Evolutionary conservation across 2,329 filamentous ascomycete species (phyloP), one percentile per base, ranked within the genome.

Genomic region (Didymella lethalis): DNA sequence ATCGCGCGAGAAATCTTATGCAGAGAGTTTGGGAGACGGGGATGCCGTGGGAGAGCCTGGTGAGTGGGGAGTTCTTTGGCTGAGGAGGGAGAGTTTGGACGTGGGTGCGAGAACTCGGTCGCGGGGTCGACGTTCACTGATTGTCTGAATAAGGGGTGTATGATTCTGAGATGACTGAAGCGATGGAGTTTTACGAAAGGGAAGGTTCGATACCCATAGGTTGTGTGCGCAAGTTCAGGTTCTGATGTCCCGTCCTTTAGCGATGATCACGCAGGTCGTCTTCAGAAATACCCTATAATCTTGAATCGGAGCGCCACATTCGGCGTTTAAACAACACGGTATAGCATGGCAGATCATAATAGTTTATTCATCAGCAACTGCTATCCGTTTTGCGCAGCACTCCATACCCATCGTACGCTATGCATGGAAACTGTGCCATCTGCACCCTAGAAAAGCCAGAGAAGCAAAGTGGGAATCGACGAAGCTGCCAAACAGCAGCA

Each of bases 11-110:
- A 56, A 80, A 77, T 46, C 74, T 92, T 41, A 89, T 93, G 86
- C 83, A 90, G 76, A 82, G 80, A 65, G 86, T 88, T 8, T 92
- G 89, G 89, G 81, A 86, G 62, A 88, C 84, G n/a, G 85, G 84
- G 29, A 83, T 82, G 70, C 83, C 87, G 31, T 92, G 89, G 89
- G 88, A 91, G 77, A 85, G 84, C 32, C 77, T 92, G 56, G 84
- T 88, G 7, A 82, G 83, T 62, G 86, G 85, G 28, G 88, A 90
- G 75, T 91, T 90, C 69, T 86, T 91, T 69, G 88, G 88, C 11
- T 75, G 38, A 41, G 10, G 10, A 14, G 20, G n/a, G 4, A 64
- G 70, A 8, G 41, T 10, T 7, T 20, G 41, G 8, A n/a, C 4
- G 4, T 26, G 4, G 14, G 12, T 8, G 41, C 18, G 11, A 20